phyloP scores from a whole-genome alignment of 306 rosid genomes.

The Rosa chinensis region DNA sequence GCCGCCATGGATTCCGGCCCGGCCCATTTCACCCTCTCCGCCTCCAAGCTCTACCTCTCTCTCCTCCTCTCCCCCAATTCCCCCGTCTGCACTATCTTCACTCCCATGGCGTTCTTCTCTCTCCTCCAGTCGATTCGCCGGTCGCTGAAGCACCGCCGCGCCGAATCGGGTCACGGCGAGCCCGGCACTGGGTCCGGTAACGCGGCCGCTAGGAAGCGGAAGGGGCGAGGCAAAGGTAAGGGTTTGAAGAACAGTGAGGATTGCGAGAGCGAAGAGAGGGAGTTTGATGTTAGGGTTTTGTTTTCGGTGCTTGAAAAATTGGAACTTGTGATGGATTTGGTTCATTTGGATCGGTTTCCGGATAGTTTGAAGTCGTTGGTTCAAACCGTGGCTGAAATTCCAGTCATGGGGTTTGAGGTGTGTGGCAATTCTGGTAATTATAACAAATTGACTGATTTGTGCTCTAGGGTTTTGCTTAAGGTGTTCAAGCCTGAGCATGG shows the following conservation, averaged over 20 bases:
- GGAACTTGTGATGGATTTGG: constrained; percentile 46
- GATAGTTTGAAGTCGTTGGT: constrained; percentile 69
- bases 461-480: constrained; percentile 53
- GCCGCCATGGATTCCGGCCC: constrained; percentile 74
- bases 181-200: constrained; percentile 19
- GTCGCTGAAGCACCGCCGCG: constrained; percentile 41
- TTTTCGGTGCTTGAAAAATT: constrained; percentile 58
- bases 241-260: constrained; percentile 29
- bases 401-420: constrained; percentile 42
- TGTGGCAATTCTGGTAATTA: constrained; percentile 42
- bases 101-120: constrained; percentile 78
- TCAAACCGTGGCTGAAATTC: constrained; percentile 61
- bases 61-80: constrained; percentile 67
- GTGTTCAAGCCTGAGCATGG: constrained; percentile 69
- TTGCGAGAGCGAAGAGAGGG: constrained; percentile 14
- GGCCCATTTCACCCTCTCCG: constrained; percentile 49
- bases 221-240: constrained; percentile 30
- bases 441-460: constrained; percentile 37
- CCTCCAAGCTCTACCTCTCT: constrained; percentile 70
- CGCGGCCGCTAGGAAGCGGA: constrained; percentile 37
- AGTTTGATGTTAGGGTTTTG: constrained; percentile 45
- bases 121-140: constrained; percentile 84
- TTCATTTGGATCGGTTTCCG: constrained; percentile 84
- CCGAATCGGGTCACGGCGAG: not conserved
- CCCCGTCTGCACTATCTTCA: constrained; percentile 83